Conservation (phyloP, 306 rosid species). For the Erythrophleum fordii region DNA sequence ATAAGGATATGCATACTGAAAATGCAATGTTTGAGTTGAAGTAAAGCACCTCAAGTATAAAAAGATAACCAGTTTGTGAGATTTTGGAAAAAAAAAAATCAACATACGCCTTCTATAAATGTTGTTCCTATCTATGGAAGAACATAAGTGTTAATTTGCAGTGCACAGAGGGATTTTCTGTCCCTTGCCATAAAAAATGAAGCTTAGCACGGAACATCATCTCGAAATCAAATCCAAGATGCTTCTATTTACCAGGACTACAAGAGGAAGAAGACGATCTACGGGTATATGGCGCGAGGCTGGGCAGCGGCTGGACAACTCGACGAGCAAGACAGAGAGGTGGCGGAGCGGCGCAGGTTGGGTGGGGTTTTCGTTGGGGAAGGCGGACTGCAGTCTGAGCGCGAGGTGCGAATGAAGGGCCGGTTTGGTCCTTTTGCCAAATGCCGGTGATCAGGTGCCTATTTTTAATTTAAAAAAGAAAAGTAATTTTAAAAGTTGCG, state of each 20-base stretch:
- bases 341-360: background rate
- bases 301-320: background rate
- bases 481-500: too few relatives aligned
- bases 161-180: background rate
- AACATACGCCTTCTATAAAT: background rate
- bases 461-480: too few relatives aligned
- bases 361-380: background rate
- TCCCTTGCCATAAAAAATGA: background rate
- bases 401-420: too few relatives aligned
- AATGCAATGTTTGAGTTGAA: slow-evolving; percentile 33
- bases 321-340: background rate
- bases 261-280: background rate
- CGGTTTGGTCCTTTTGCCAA: too few relatives aligned
- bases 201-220: background rate
- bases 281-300: background rate
- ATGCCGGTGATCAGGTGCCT: too few relatives aligned
- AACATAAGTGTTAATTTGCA: background rate
- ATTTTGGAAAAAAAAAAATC: background rate
- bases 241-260: background rate
- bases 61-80: slow-evolving; percentile 38
- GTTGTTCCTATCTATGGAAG: background rate
- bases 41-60: slow-evolving; percentile 27
- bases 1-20: slow-evolving; percentile 27
- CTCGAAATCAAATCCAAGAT: background rate
- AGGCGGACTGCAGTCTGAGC: too few relatives aligned